A percentile compares a stretch with the other conserved stretches of the same genome.
These are phyloP conservation scores for Linum trigynum DNA, from an alignment of 345 rosid species.

Conservation along the genomic window DNA sequence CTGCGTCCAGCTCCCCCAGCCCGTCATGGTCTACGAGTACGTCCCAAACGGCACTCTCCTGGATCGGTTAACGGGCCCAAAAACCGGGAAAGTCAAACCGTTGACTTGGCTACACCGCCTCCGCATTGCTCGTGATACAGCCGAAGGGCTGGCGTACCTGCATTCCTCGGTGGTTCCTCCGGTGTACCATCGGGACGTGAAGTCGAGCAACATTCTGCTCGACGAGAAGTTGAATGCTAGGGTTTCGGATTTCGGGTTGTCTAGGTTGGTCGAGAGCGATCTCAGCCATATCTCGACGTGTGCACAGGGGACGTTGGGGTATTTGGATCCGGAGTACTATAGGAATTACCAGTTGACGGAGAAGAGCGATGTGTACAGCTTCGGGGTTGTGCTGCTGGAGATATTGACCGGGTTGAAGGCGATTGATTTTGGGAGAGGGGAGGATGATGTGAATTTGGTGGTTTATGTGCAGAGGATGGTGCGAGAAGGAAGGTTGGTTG, in stretches of 20 bases:
- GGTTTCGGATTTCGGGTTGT: slow-evolving; percentile 44
- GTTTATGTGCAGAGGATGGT: slow-evolving; percentile 30
- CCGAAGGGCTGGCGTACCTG: slow-evolving; percentile 39
- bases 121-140: slow-evolving; percentile 29
- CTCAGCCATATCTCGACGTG: slow-evolving; percentile 41
- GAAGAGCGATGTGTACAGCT: too few species aligned
- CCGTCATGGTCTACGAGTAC: slow-evolving; percentile 43
- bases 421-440: slow-evolving; percentile 31
- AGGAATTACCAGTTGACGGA: slow-evolving; percentile 14
- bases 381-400: slow-evolving; percentile 46
- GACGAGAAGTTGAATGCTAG: slow-evolving; percentile 36
- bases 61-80: slow-evolving; percentile 26
- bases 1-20: slow-evolving; percentile 43
- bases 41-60: slow-evolving; percentile 30
- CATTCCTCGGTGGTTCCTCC: slow-evolving; percentile 38
- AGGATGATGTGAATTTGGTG: slow-evolving; percentile 40
- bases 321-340: slow-evolving; percentile 42
- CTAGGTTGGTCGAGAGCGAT: slow-evolving; percentile 35
- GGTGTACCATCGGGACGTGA: slow-evolving; percentile 43
- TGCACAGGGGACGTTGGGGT: slow-evolving; percentile 47
- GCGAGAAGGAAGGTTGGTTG: slow-evolving; percentile 34
- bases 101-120: slow-evolving; percentile 32
- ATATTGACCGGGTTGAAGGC: slow-evolving; percentile 37
- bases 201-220: slow-evolving; percentile 45
- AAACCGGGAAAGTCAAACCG: not conserved